A percentile compares a stretch with the other conserved stretches of the same genome.
phyloP scores from a whole-genome alignment of 1,284 basidiomycete species.

The Coniferiporia weirii region DNA sequence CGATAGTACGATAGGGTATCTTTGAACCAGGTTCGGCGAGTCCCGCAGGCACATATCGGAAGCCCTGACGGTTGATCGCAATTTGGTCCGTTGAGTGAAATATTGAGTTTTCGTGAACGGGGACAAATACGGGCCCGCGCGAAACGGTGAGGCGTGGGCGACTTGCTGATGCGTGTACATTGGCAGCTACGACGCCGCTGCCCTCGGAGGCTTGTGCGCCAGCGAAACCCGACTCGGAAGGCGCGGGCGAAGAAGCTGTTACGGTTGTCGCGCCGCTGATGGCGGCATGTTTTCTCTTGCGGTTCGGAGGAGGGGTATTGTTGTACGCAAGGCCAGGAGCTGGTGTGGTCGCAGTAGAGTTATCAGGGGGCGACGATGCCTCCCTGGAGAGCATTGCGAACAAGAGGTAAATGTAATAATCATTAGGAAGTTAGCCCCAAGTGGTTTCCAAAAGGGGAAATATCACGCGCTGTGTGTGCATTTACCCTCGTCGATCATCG shows the following conservation, averaged over 20 bases:
- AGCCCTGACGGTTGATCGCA: constrained; percentile 70
- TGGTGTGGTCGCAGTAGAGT: constrained; percentile 31
- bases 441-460: neutral
- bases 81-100: constrained; percentile 65
- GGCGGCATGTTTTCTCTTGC: constrained; percentile 39
- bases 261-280: constrained; percentile 29
- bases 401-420: neutral
- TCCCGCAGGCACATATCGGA: constrained; percentile 78
- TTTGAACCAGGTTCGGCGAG: constrained; percentile 56
- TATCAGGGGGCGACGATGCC: constrained; percentile 29
- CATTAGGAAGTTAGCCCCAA: no score
- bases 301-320: constrained; percentile 20
- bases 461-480: neutral
- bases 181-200: constrained; percentile 50
- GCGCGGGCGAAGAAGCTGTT: constrained; percentile 36
- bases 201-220: constrained; percentile 24
- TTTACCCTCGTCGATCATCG: neutral
- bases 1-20: constrained; percentile 71
- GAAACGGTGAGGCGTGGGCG: constrained; percentile 66
- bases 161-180: constrained; percentile 52
- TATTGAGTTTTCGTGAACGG: constrained; percentile 46
- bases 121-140: constrained; percentile 61
- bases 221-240: constrained; percentile 32
- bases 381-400: constrained; percentile 16
- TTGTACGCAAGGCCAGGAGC: constrained; percentile 20